phyloP scores from a whole-genome alignment of 179 eudicot genomes.

The Gypsophila paniculata region DNA sequence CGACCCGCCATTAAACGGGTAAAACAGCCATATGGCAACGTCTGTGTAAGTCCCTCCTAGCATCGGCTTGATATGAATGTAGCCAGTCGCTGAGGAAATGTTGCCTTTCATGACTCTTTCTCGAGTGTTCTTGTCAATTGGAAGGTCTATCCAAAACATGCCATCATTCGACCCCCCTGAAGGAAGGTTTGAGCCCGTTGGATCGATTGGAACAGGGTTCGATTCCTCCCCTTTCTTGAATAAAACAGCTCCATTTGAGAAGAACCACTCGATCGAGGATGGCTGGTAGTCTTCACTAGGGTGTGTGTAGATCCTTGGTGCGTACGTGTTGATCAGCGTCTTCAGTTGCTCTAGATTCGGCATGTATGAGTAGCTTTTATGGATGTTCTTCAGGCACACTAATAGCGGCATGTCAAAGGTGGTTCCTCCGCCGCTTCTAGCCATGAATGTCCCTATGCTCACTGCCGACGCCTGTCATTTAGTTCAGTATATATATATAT shows the following conservation, averaged over 20 bases:
- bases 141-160: slow-evolving; percentile 55
- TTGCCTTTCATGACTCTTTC: slow-evolving; percentile 48
- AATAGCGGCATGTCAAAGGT: slow-evolving; percentile 25
- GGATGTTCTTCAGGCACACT: slow-evolving; percentile 33
- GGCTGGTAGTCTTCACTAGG: slow-evolving; percentile 53
- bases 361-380: slow-evolving; percentile 24
- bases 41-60: slow-evolving; percentile 61
- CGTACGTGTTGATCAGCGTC: slow-evolving; percentile 39
- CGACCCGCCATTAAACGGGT: slow-evolving; percentile 66
- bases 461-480: slow-evolving; percentile 38
- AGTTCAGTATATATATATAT: too few species aligned
- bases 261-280: slow-evolving; percentile 61
- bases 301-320: slow-evolving; percentile 54
- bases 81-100: slow-evolving; percentile 34
- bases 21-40: slow-evolving; percentile 55
- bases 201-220: slow-evolving; percentile 37
- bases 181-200: slow-evolving; percentile 61
- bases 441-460: slow-evolving; percentile 53
- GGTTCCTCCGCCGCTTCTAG: slow-evolving; percentile 34
- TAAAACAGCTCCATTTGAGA: slow-evolving; percentile 49
- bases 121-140: slow-evolving; percentile 29
- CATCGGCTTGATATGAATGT: slow-evolving; percentile 56
- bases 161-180: slow-evolving; percentile 65
- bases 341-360: slow-evolving; percentile 33
- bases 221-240: slow-evolving; percentile 49